phyloP scores from a whole-genome alignment of 805 yeast genomes.

The Trichomonascus vanleenenianus region DNA sequence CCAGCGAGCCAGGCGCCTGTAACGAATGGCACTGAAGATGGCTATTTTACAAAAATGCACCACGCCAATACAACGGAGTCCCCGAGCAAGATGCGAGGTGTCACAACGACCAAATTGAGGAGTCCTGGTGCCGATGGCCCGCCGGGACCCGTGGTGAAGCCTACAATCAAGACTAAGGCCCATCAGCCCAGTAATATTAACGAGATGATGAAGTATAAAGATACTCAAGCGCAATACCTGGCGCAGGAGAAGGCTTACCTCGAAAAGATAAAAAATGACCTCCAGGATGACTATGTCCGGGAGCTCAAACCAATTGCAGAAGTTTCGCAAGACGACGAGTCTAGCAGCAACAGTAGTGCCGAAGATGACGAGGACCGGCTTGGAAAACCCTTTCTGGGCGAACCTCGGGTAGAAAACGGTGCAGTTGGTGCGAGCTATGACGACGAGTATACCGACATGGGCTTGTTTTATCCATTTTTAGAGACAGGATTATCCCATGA shows the following conservation, averaged over 20 bases:
- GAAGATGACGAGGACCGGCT: slow-evolving; percentile 27
- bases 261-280: slow-evolving; percentile 51
- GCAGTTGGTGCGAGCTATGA: slow-evolving; percentile 28
- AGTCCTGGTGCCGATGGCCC: no score
- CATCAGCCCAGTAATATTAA: slow-evolving; percentile 9
- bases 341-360: slow-evolving; percentile 26
- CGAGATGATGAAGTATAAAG: slow-evolving; percentile 8
- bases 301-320: slow-evolving; percentile 37
- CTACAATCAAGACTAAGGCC: neutral
- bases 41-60: neutral
- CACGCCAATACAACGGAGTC: neutral
- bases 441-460: slow-evolving; percentile 24
- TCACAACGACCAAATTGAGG: neutral
- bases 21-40: neutral
- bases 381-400: slow-evolving; percentile 18
- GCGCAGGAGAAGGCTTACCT: slow-evolving; percentile 65
- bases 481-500: slow-evolving; percentile 19
- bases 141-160: slow-evolving; percentile 5
- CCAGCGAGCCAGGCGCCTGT: neutral
- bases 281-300: slow-evolving; percentile 61
- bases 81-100: neutral
- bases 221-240: slow-evolving; percentile 35
- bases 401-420: slow-evolving; percentile 20
- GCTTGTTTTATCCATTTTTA: slow-evolving; percentile 15
- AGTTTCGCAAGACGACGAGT: slow-evolving; percentile 20